Evolutionary conservation across 2,329 filamentous ascomycete species (phyloP).

Genomic region (Cytospora paraplurivora): DNA sequence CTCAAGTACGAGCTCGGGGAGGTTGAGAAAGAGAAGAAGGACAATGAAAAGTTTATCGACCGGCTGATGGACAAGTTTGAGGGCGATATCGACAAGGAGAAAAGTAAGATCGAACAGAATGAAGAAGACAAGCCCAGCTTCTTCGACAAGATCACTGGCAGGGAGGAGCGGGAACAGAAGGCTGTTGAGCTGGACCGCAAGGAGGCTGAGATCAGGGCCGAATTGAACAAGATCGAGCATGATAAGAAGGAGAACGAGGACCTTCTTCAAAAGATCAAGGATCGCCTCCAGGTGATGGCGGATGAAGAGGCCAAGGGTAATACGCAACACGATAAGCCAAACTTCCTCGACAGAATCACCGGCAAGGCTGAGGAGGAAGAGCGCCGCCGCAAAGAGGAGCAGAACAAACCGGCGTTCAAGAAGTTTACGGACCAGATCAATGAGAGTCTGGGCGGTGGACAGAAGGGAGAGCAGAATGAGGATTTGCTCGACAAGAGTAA

Average conservation of each 20-base stretch:
- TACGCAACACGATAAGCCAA: constrained; percentile 10
- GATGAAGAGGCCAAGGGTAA: constrained; percentile 8
- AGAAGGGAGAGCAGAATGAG: constrained; percentile 77
- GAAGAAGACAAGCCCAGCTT: constrained; percentile 11
- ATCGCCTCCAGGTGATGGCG: constrained; percentile 7
- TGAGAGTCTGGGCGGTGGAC: constrained; percentile 69
- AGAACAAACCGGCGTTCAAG: constrained; percentile 15
- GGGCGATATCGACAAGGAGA: constrained; percentile 18
- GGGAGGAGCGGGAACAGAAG: constrained; percentile 23
- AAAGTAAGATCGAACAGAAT: constrained; percentile 1
- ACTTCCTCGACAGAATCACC: constrained; percentile 23
- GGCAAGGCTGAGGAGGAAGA: constrained; percentile 26
- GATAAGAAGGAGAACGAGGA: constrained; percentile 27
- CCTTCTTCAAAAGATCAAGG: constrained; percentile 23
- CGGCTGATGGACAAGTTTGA: constrained; percentile 17
- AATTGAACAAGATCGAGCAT: constrained; percentile 15
- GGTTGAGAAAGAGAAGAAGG: constrained; percentile 16
- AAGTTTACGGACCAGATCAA: constrained; percentile 63
- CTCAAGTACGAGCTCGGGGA: constrained; percentile 16
- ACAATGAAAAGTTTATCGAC: constrained; percentile 20
- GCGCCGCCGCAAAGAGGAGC: constrained; percentile 22
- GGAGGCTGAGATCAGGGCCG: constrained; percentile 21
- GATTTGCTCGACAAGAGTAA: constrained; percentile 78
- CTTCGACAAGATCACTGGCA: constrained; percentile 25
- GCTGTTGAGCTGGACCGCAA: constrained; percentile 16